These are phyloP conservation scores for Tetracladium setigerum DNA, from an alignment of 495 filamentous ascomycete species.

Conservation along the genomic window DNA sequence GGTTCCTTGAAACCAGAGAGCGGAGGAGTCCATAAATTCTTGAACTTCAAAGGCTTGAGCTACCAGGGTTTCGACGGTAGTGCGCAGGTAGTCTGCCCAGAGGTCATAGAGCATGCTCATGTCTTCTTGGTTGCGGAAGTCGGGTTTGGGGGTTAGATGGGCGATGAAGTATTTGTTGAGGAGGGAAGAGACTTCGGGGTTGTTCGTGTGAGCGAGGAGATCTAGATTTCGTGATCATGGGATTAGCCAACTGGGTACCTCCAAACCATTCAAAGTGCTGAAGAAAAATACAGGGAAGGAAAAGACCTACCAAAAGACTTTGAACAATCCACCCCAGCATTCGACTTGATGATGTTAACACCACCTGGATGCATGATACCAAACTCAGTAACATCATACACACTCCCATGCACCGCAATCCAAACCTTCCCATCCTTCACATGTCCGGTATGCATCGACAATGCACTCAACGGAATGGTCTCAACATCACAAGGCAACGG, in stretches of 20 bases:
- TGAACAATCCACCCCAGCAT: conserved; percentile 26
- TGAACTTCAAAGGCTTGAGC: conserved; percentile 26
- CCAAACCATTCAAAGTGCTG: no score
- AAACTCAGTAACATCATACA: conserved; percentile 31
- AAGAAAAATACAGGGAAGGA: no score
- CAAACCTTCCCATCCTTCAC: conserved; percentile 22
- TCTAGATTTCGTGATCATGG: conserved; percentile 2
- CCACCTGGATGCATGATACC: conserved; percentile 27
- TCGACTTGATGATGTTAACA: conserved; percentile 25
- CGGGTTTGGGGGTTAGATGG: conserved; percentile 23
- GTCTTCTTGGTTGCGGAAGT: conserved; percentile 22
- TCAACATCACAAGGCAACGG: conserved; percentile 23
- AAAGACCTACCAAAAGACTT: conserved; percentile 19
- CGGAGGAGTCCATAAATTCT: conserved; percentile 22
- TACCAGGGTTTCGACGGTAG: conserved; percentile 24
- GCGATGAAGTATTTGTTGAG: conserved; percentile 29
- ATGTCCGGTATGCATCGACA: conserved; percentile 26
- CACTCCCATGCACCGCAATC: conserved; percentile 29
- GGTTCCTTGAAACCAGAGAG: conserved; percentile 25
- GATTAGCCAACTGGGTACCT: no score
- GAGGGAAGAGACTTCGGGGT: conserved; percentile 27
- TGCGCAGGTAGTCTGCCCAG: conserved; percentile 25
- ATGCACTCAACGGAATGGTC: conserved; percentile 21
- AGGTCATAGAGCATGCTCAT: conserved; percentile 22
- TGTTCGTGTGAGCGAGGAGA: conserved; percentile 27